Evolutionary conservation across 1,139 yeast species (phyloP), one percentile per base, ranked within the genome.

Genomic region (Scheffersomyces stambukii): DNA sequence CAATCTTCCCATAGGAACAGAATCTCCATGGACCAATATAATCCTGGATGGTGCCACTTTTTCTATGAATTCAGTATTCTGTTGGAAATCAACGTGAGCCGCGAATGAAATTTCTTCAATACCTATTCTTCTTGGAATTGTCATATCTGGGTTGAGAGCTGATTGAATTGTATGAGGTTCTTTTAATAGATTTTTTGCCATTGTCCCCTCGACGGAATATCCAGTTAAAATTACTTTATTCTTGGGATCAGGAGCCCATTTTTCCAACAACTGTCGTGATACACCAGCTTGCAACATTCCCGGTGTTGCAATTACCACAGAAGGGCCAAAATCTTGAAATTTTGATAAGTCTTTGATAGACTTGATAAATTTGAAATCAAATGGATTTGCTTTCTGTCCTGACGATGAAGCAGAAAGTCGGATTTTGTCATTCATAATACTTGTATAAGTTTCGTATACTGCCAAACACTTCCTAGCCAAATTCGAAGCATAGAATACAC

Each of bases 261-360:
- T 76, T 50, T 91, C 99, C 22, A 91, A 65, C 25, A 91, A 65
- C 43, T 85, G 94, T 45, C 99, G 70, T 0, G 96, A 88, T 3
- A 89, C 81, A 40, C 98, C 98, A 47, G 84, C 89, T 52, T 91
- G 98, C 29, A 91, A 66, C 98, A 91, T 91, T 53, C 99, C 98
- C 0, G 98, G 99, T 24, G 95, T 78, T 0, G 98, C 98, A 23
- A 91, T 76, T 57, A 93, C 91, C 19, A 91, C 98, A 43, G 96
- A 85, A 1, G 98, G 96, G 0, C 95, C 95, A 44, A 86, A 73
- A 55, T 91, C 98, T 45, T 88, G 95, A 50, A 91, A 83, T 40
- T 77, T 74, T 33, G 89, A 96, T 33, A 89, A 61, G 38, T 79
- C 81, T 38, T 84, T 78, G 29, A 91, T 72, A 39, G 86, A 83